These are phyloP conservation scores for Quercus phellos DNA, from an alignment of 331 rosid genomes.

Conservation along the genomic window DNA sequence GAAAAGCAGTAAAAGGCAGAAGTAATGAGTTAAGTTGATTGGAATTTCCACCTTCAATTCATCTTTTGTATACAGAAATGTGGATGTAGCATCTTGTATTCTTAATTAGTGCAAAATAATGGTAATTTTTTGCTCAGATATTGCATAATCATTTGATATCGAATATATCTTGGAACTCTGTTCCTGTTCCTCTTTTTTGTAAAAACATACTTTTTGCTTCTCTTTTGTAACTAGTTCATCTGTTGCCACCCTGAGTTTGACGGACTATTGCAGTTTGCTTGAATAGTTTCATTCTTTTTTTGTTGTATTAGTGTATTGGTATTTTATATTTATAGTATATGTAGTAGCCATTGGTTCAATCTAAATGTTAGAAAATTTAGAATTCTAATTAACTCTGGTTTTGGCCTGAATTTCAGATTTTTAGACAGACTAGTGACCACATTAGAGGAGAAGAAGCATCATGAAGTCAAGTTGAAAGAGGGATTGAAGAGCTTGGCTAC, in stretches of 20 bases:
- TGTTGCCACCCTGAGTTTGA: background rate
- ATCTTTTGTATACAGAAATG: background rate
- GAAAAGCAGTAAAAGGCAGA: background rate
- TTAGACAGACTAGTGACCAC: constrained; percentile 73
- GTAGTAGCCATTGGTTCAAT: background rate
- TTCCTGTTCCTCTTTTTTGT: background rate
- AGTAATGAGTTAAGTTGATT: background rate
- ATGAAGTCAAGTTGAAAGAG: constrained; percentile 80
- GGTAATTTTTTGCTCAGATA: background rate
- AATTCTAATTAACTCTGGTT: constrained; percentile 11
- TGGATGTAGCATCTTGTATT: background rate
- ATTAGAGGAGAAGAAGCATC: constrained; percentile 88
- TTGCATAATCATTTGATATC: background rate
- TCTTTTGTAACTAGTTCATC: background rate
- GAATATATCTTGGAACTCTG: background rate
- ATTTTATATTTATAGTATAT: background rate
- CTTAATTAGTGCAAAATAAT: background rate
- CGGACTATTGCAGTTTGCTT: background rate
- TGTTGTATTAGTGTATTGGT: background rate
- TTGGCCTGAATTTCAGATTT: constrained; percentile 60
- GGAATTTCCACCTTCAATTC: background rate
- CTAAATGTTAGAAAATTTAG: background rate
- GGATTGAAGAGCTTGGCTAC: constrained; percentile 74
- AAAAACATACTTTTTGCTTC: background rate
- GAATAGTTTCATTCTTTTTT: background rate